Evolutionary conservation across 495 filamentous ascomycete species (phyloP).

Genomic region (Penicillium subrubescens): DNA sequence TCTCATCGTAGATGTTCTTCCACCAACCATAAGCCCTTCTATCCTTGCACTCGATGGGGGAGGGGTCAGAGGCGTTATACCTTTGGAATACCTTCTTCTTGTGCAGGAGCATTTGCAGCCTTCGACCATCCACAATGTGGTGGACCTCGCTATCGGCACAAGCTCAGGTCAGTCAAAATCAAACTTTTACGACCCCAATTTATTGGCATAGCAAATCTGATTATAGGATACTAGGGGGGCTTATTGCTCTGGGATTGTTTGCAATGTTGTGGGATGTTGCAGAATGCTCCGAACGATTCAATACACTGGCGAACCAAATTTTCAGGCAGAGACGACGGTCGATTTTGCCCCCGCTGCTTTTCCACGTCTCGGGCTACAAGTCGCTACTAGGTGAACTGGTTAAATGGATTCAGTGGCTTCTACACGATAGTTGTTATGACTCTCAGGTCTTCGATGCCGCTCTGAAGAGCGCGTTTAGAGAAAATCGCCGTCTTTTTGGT

Average conservation of each 20-base stretch:
- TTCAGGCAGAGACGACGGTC: not conserved
- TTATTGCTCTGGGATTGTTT: not conserved
- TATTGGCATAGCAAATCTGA: not conserved
- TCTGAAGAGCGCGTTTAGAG: not conserved
- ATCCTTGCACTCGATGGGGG: not conserved
- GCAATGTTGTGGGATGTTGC: not conserved
- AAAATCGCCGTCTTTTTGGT: not conserved
- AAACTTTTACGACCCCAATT: not conserved
- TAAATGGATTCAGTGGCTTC: not conserved
- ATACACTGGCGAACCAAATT: not conserved
- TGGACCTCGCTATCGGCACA: not conserved
- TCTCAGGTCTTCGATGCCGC: not conserved
- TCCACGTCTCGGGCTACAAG: not conserved
- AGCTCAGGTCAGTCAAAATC: not conserved
- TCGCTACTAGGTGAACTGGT: not conserved
- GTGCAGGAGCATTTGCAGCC: not conserved
- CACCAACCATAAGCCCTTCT: not conserved
- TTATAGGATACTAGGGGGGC: not conserved
- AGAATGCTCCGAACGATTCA: not conserved
- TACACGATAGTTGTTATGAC: not conserved
- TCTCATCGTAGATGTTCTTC: not conserved
- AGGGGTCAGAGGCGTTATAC: not conserved
- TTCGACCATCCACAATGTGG: not conserved
- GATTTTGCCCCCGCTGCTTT: not conserved
- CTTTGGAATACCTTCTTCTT: not conserved